Evolutionary conservation across 345 rosid genomes (phyloP), one percentile per base, ranked within the genome.

Genomic region (Firmiana major): DNA sequence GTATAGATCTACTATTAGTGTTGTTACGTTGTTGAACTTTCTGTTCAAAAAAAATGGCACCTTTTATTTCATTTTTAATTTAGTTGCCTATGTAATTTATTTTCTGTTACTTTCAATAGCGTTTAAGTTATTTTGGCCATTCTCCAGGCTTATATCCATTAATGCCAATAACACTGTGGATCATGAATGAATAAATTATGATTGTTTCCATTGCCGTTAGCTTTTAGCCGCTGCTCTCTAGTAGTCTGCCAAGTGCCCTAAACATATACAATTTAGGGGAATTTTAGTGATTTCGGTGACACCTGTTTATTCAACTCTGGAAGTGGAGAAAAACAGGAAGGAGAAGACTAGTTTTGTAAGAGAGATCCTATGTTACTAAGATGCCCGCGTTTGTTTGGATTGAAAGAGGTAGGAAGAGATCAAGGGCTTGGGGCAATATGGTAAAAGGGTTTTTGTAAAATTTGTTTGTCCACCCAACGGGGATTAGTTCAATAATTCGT

Each of bases 1-100:
- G 71, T 80, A 79, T 76, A 84, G 87, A 82, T 84, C 81, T 65
- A 70, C 80, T 75, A 26, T 71, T 57, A 42, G 26, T 71, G 51
- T 45, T 28, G 59, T 63, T 62, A 73, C 75, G 63, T 75, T 78
- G 53, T 59, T 49, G 77, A 78, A 49, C 81, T 75, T 68, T 65
- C 13, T 55, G 80, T 77, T 74, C 31, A n/a, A 43, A 62, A 45
- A 79, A 70, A 8, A 70, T 70, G 15, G 59, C 22, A 70, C 59
- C 74, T 28, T 51, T 69, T 21, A 5, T 48, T 69, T 28, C 42
- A 16, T n/a, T n/a, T n/a, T n/a, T n/a, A n/a, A n/a, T n/a, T n/a
- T n/a, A n/a, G n/a, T n/a, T n/a, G n/a, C n/a, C n/a, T n/a, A n/a
- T n/a, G n/a, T n/a, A n/a, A n/a, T n/a, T n/a, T n/a, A n/a, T 12